Evolutionary conservation across 306 rosid genomes (phyloP).

Genomic region (Erythrophleum fordii): DNA sequence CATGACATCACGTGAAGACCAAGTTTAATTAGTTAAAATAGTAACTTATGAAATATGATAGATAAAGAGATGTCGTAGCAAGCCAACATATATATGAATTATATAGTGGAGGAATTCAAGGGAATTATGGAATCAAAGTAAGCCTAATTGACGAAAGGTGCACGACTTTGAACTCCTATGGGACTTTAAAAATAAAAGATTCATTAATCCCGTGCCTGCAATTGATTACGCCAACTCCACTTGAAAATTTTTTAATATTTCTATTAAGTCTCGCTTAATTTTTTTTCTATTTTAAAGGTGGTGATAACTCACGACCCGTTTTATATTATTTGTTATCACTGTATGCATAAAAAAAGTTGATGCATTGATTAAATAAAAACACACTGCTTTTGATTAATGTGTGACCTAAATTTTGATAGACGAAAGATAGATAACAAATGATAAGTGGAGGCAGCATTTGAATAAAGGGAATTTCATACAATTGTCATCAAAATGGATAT

Average conservation of each 20-base stretch:
- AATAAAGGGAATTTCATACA: background rate
- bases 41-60: background rate
- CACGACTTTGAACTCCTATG: background rate
- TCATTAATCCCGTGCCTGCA: background rate
- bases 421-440: background rate
- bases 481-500: too few species aligned
- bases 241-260: background rate
- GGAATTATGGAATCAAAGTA: constrained; percentile 7
- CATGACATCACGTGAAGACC: background rate
- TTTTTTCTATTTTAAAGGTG: background rate
- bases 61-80: background rate
- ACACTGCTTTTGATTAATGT: background rate
- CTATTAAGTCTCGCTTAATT: background rate
- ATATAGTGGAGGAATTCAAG: background rate
- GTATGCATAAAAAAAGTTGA: background rate
- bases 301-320: background rate
- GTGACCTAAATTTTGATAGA: constrained; percentile 3
- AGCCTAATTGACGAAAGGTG: constrained; percentile 1
- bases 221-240: background rate
- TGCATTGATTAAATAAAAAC: background rate
- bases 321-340: background rate
- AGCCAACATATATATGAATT: background rate
- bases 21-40: background rate
- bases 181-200: background rate
- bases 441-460: background rate